phyloP scores from a whole-genome alignment of 75 land plant genomes.

The Adiantum capillusveneris region DNA sequence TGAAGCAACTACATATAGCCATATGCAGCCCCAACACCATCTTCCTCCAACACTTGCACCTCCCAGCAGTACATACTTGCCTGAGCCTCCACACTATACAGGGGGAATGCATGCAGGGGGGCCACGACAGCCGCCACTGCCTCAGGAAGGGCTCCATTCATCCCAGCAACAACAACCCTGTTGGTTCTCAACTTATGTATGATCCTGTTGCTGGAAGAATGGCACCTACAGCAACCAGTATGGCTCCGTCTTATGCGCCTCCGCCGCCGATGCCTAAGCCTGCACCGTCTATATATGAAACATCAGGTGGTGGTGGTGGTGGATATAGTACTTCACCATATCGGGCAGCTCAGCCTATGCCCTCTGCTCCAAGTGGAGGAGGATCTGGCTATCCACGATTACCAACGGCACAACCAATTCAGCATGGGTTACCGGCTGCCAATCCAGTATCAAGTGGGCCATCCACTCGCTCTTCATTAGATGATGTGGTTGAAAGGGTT shows the following conservation, averaged over 20 bases:
- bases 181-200: constrained; percentile 23
- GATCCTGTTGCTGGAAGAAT: constrained; percentile 17
- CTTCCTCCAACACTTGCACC: constrained; percentile 33
- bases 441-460: constrained; percentile 27
- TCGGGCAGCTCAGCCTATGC: constrained; percentile 32
- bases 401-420: constrained; percentile 77
- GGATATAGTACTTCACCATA: constrained; percentile 33
- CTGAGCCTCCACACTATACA: constrained; percentile 23
- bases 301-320: constrained; percentile 22
- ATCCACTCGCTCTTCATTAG: constrained; percentile 59
- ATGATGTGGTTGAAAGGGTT: constrained; percentile 91
- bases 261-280: constrained; percentile 8
- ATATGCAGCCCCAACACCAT: constrained; percentile 12
- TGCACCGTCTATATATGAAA: constrained; percentile 38
- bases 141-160: constrained; percentile 12
- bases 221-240: neutral
- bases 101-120: constrained; percentile 2
- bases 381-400: constrained; percentile 56
- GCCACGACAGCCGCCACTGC: constrained; percentile 7
- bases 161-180: constrained; percentile 19
- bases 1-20: neutral
- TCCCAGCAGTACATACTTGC: constrained; percentile 8
- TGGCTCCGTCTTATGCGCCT: constrained; percentile 12
- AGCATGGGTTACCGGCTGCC: constrained; percentile 63
- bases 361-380: constrained; percentile 51